phyloP scores from a whole-genome alignment of 331 rosid genomes.

The Quercus phellos region DNA sequence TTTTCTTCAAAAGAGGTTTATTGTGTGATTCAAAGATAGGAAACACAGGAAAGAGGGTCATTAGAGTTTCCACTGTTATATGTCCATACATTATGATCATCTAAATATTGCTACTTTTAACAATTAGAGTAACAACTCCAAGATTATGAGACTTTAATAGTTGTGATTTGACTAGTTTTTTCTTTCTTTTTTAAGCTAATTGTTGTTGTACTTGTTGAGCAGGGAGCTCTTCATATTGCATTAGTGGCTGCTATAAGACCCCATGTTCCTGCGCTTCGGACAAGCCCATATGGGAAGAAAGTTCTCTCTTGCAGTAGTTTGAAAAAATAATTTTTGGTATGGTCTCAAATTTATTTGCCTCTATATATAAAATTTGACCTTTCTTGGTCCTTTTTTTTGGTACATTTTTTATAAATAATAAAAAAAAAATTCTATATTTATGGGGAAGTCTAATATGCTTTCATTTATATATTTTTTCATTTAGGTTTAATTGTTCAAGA shows the following conservation, averaged over 20 bases:
- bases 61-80: not conserved
- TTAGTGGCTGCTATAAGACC: slow-evolving; percentile 45
- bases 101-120: not conserved
- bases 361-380: not conserved
- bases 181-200: not conserved
- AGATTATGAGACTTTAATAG: not conserved
- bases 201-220: not conserved
- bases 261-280: slow-evolving; percentile 34
- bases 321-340: slow-evolving; percentile 27
- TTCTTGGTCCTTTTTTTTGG: not conserved
- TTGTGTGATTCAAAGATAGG: not conserved
- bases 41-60: not conserved
- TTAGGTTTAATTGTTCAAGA: slow-evolving; percentile 17
- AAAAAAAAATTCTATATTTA: not conserved
- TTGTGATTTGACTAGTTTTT: not conserved
- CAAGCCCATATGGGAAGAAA: slow-evolving; percentile 53
- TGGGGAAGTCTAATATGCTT: not conserved
- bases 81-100: not conserved
- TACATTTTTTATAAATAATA: not conserved
- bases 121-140: not conserved
- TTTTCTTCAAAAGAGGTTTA: not conserved
- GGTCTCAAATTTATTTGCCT: not conserved
- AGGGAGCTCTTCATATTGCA: slow-evolving; percentile 37
- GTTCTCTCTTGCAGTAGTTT: slow-evolving; percentile 33
- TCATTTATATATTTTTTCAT: not conserved